Evolutionary conservation across 2,329 filamentous ascomycete species (phyloP).

Genomic region (Exophiala alcalophila): DNA sequence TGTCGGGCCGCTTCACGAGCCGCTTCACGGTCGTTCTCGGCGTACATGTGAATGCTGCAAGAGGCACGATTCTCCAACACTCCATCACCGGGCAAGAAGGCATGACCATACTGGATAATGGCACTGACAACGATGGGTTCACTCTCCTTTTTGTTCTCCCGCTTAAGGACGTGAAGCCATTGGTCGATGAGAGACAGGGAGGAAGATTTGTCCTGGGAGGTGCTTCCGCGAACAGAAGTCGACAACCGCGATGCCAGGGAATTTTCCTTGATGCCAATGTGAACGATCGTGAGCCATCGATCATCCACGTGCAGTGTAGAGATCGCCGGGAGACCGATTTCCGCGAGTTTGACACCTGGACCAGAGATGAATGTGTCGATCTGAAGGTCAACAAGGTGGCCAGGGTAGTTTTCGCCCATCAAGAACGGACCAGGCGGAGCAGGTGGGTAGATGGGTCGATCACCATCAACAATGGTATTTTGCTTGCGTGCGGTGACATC

Average conservation of each 20-base stretch:
- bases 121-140: slow-evolving; percentile 16
- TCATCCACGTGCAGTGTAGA: slow-evolving; percentile 8
- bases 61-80: slow-evolving; percentile 12
- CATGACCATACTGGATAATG: slow-evolving; percentile 16
- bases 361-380: slow-evolving; percentile 12
- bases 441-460: neutral
- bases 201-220: slow-evolving; percentile 1
- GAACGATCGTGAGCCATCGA: slow-evolving; percentile 32
- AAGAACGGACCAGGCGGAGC: slow-evolving; percentile 1
- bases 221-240: slow-evolving; percentile 10
- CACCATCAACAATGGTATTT: slow-evolving; percentile 10
- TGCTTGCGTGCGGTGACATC: slow-evolving; percentile 12
- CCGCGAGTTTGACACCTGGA: slow-evolving; percentile 5
- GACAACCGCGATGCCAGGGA: slow-evolving; percentile 18
- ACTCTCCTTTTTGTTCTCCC: slow-evolving; percentile 16
- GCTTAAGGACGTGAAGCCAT: slow-evolving; percentile 22
- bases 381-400: slow-evolving; percentile 8
- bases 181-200: slow-evolving; percentile 22
- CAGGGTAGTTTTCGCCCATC: slow-evolving; percentile 14
- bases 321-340: slow-evolving; percentile 4
- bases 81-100: slow-evolving; percentile 13
- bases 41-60: slow-evolving; percentile 2
- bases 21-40: neutral
- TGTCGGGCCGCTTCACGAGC: neutral
- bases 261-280: slow-evolving; percentile 22